These are phyloP conservation scores for Alternaria novae-zelandiae DNA, from an alignment of 2,329 filamentous ascomycete genomes.

Conservation along the genomic window DNA sequence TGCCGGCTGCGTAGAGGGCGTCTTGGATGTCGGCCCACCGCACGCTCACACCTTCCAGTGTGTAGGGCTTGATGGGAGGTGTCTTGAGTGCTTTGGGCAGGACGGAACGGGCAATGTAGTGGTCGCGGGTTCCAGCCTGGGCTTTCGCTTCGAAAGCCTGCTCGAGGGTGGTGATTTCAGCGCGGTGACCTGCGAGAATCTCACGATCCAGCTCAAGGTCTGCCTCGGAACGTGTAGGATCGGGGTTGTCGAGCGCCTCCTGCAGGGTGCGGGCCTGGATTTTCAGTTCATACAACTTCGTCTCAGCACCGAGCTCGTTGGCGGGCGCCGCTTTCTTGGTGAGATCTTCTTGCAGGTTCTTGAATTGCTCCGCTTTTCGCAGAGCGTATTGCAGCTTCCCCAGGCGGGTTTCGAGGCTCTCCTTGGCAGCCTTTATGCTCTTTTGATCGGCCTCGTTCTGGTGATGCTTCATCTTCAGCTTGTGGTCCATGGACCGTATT, in stretches of 20 bases:
- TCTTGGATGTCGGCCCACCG: constrained; percentile 45
- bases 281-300: constrained; percentile 22
- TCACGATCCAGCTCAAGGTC: constrained; percentile 18
- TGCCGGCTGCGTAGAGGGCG: constrained; percentile 31
- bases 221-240: constrained; percentile 16
- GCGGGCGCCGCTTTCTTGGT: constrained; percentile 23
- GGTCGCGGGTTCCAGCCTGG: constrained; percentile 13
- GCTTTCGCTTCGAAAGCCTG: constrained; percentile 32
- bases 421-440: constrained; percentile 27
- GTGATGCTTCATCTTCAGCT: constrained; percentile 35
- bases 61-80: constrained; percentile 27
- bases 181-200: constrained; percentile 14
- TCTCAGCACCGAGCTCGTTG: constrained; percentile 27
- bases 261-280: constrained; percentile 14
- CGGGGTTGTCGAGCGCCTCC: constrained; percentile 21
- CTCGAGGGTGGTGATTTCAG: constrained; percentile 27
- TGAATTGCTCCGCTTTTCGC: constrained; percentile 33
- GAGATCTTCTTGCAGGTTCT: constrained; percentile 23
- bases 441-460: constrained; percentile 35
- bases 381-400: constrained; percentile 30
- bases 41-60: constrained; percentile 34
- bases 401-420: constrained; percentile 31
- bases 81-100: constrained; percentile 29
- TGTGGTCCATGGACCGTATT: constrained; percentile 28
- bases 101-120: constrained; percentile 33